A percentile compares a stretch with the other conserved stretches of the same genome.
Evolutionary conservation across 352 stramenopile genomes (phyloP).

Genomic region (Aphanomyces stellatus): DNA sequence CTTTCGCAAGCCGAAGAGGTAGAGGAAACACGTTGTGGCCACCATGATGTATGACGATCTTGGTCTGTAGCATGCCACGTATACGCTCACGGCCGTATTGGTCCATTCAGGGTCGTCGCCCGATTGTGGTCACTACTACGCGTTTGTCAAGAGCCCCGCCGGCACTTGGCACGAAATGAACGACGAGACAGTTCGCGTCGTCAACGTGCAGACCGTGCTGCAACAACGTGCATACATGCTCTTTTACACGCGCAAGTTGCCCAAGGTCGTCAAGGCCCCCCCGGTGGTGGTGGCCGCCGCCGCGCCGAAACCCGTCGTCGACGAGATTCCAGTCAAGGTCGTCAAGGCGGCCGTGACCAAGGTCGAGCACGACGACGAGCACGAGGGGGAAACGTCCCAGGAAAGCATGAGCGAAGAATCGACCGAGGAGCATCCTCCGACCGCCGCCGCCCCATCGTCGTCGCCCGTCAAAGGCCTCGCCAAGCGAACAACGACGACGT

Average conservation of each 20-base stretch:
- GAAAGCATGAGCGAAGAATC: slow-evolving; percentile 8
- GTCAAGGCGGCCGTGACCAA: background rate
- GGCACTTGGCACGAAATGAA: slow-evolving; percentile 92
- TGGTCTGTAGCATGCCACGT: slow-evolving; percentile 31
- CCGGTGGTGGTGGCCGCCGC: background rate
- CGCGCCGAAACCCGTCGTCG: slow-evolving; percentile 7
- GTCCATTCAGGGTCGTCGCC: slow-evolving; percentile 84
- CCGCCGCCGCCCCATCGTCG: background rate
- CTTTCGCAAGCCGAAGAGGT: slow-evolving; percentile 43
- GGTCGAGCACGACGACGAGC: too few species aligned
- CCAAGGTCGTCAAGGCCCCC: slow-evolving; percentile 9
- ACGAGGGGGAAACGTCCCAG: slow-evolving; percentile 13
- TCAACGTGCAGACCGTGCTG: slow-evolving; percentile 78
- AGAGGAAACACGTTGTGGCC: too few species aligned
- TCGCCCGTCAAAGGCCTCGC: background rate
- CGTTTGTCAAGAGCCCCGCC: slow-evolving; percentile 80
- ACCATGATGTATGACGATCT: too few species aligned
- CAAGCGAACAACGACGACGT: background rate
- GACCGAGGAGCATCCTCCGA: background rate
- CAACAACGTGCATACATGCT: slow-evolving; percentile 87
- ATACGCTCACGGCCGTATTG: slow-evolving; percentile 74
- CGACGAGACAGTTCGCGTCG: slow-evolving; percentile 80
- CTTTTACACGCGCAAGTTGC: slow-evolving; percentile 67
- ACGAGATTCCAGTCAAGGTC: background rate
- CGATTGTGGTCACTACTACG: slow-evolving; percentile 87